A percentile compares a stretch with the other conserved stretches of the same genome.
Conservation (phyloP, 129 eudicot species). For the Saussurea involucrata region DNA sequence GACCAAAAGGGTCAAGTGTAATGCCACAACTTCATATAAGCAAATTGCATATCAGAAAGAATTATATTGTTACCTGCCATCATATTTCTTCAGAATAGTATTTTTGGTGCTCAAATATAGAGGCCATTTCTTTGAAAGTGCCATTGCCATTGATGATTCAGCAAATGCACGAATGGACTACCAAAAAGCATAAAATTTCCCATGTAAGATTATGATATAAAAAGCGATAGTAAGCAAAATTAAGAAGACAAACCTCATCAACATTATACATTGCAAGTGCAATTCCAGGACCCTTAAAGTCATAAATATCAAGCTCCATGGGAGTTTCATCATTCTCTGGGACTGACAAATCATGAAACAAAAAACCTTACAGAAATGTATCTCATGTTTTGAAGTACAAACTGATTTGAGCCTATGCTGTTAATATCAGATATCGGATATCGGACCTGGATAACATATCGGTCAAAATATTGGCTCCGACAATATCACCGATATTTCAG, state of each 20-base stretch:
- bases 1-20: neutral
- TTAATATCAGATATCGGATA: too few species aligned
- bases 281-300: conserved; percentile 91
- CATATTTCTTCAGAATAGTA: conserved; percentile 92
- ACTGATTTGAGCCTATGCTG: neutral
- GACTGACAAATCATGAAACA: conserved; percentile 38
- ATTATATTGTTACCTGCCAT: conserved; percentile 66
- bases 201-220: conserved; percentile 5
- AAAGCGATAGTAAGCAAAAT: neutral
- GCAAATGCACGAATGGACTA: conserved; percentile 95
- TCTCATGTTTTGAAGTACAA: neutral
- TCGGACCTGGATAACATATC: too few species aligned
- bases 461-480: too few species aligned
- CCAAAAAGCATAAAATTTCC: conserved; percentile 6
- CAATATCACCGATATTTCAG: too few species aligned
- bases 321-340: conserved; percentile 79
- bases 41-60: neutral
- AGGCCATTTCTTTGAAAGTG: conserved; percentile 93
- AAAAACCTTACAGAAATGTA: neutral
- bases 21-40: conserved; percentile 1
- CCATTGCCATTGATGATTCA: conserved; percentile 94
- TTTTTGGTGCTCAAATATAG: conserved; percentile 93
- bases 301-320: conserved; percentile 72
- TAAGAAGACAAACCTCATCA: conserved; percentile 58
- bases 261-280: conserved; percentile 98